Percentiles rank a stretch among this genome's conserved stretches.
Conservation (phyloP, 495 filamentous ascomycete species). For the Aspergillus ostianus region DNA sequence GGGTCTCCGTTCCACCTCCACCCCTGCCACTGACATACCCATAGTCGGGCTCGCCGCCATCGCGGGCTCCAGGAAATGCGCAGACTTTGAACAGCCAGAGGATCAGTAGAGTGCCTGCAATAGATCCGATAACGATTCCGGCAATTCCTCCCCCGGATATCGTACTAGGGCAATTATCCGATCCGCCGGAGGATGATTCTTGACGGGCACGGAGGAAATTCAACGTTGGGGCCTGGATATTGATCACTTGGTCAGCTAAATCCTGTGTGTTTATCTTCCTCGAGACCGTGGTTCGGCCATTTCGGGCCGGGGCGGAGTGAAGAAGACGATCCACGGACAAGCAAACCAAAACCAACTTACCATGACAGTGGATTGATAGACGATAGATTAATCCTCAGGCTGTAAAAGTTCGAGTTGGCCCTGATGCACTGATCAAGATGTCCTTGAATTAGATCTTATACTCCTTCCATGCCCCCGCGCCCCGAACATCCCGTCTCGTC, state of each 20-base stretch:
- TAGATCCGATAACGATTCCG: constrained; percentile 59
- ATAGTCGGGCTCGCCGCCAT: constrained; percentile 25
- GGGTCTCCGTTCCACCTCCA: constrained; percentile 11
- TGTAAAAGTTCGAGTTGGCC: not conserved
- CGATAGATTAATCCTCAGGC: too few relatives aligned
- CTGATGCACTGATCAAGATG: not conserved
- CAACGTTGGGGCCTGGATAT: constrained; percentile 3
- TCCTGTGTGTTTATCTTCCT: not conserved
- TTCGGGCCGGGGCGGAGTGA: constrained; percentile 2
- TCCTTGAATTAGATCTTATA: constrained; percentile 5
- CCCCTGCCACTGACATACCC: constrained; percentile 23
- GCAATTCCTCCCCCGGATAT: constrained; percentile 56
- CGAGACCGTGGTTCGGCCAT: not conserved
- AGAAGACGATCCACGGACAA: not conserved
- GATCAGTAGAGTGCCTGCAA: constrained; percentile 53
- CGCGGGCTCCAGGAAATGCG: constrained; percentile 22
- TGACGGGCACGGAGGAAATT: constrained; percentile 15
- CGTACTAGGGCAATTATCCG: constrained; percentile 33
- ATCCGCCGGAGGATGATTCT: constrained; percentile 22
- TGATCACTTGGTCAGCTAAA: not conserved
- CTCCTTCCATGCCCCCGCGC: constrained; percentile 8
- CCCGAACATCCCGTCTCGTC: constrained; percentile 9
- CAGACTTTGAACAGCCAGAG: constrained; percentile 49
- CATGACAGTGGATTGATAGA: not conserved
- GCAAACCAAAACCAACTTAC: not conserved